Conservation (phyloP, 2,329 filamentous ascomycete species). For the Tothia fuscella region DNA sequence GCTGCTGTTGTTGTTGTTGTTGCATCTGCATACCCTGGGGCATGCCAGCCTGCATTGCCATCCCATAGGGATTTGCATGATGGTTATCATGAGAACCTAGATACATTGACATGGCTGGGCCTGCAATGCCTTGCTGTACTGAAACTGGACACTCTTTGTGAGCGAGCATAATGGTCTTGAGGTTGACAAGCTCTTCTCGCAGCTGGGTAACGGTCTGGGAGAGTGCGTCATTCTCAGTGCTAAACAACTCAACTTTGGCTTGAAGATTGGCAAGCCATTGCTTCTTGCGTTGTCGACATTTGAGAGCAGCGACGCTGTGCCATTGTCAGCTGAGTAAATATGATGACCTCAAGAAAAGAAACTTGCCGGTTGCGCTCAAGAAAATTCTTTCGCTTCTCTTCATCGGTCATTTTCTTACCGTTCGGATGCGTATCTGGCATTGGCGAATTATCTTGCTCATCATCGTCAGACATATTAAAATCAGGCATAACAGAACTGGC, state of each 20-base stretch:
- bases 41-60: constrained; percentile 26
- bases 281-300: constrained; percentile 96
- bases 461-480: constrained; percentile 40
- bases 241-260: constrained; percentile 86
- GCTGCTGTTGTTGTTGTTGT: constrained; percentile 9
- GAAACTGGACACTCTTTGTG: constrained; percentile 96
- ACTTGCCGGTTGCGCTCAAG: constrained; percentile 86
- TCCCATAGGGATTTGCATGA: constrained; percentile 19
- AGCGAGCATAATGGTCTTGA: constrained; percentile 83
- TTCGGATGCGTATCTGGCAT: constrained; percentile 38
- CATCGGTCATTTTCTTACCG: constrained; percentile 86
- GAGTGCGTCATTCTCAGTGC: constrained; percentile 79
- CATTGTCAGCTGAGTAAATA: constrained; percentile 15
- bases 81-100: constrained; percentile 13
- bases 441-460: constrained; percentile 23
- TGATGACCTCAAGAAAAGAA: background rate
- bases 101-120: constrained; percentile 6
- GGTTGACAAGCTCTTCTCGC: constrained; percentile 83
- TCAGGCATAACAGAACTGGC: constrained; percentile 38
- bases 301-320: constrained; percentile 78
- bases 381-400: constrained; percentile 98
- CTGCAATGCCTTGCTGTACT: constrained; percentile 56
- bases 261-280: constrained; percentile 96
- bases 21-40: constrained; percentile 26
- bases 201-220: constrained; percentile 72